Evolutionary conservation across 768 basidiomycete species (phyloP), one percentile per base, ranked within the genome.

Genomic region (Mycena vitilis): DNA sequence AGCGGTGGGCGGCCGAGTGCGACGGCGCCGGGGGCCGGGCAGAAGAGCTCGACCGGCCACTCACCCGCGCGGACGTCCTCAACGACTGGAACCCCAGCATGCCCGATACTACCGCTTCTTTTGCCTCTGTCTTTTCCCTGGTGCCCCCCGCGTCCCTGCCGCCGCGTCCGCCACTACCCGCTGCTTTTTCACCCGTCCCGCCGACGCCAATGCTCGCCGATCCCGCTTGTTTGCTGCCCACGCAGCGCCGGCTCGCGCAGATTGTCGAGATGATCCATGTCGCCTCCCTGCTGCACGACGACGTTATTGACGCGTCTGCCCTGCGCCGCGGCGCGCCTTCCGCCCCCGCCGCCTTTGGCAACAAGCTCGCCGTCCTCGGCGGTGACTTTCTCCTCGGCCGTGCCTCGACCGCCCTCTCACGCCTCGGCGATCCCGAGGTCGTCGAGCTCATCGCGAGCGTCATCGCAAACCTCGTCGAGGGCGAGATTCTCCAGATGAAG

Each of bases 181-280:
- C 79, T 48, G 74, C 75, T 20, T 73, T 74, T 48, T 69, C 68
- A 40, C 73, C 70, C 52, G 72, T 60, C 61, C 71, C 58, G 18
- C 55, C 61, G 61, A 20, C 70, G 18, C 69, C 75, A 62, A 60
- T 73, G 49, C 74, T 81, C 55, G 70, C 74, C 47, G 75, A 75
- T 18, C 82, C 79, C 38, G 78, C 81, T 65, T 79, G 74, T 60
- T 84, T 94, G 52, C 87, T 99, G 8, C 95, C 97, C 18, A 91
- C 95, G 1, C 98, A 99, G 79, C 81, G 92, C 37, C 91, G 96
- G 37, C 88, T 99, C 40, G 97, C 96, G 5, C 95, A 97, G 75
- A 96, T 99, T 51, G 91, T 95, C 60, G 98, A 99, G 78, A 98
- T 99, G 95, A 94, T 99, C 55, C 95, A 99, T 77, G 92, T 98